phyloP scores from a whole-genome alignment of 2,329 filamentous ascomycete genomes.

The Coniochaeta sp. region DNA sequence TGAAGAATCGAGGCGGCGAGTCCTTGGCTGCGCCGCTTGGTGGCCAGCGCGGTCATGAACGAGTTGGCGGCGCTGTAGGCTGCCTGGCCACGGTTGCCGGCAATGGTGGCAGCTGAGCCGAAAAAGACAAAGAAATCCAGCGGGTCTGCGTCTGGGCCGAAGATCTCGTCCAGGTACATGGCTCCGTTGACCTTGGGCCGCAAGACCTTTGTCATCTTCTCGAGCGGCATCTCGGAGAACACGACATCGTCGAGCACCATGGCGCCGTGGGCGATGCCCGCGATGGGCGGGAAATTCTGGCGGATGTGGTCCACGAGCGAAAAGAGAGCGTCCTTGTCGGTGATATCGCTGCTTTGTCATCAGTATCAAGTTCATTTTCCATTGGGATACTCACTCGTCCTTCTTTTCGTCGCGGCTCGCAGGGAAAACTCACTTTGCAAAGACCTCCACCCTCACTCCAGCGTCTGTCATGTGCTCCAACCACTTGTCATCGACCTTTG shows the following conservation, averaged over 20 bases:
- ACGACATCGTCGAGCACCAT: slow-evolving; percentile 25
- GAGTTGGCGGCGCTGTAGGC: slow-evolving; percentile 33
- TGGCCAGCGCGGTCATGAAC: slow-evolving; percentile 25
- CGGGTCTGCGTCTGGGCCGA: slow-evolving; percentile 11
- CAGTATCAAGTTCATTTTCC: no score
- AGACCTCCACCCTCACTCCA: slow-evolving; percentile 8
- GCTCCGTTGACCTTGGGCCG: slow-evolving; percentile 25
- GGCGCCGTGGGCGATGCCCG: slow-evolving; percentile 28
- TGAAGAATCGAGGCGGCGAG: slow-evolving; percentile 23
- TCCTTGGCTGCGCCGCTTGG: slow-evolving; percentile 22
- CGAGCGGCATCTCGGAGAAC: slow-evolving; percentile 14
- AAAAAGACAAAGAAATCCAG: slow-evolving; percentile 29
- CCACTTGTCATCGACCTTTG: slow-evolving; percentile 16
- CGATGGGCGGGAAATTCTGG: slow-evolving; percentile 19
- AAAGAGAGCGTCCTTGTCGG: slow-evolving; percentile 7
- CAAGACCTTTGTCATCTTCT: slow-evolving; percentile 13
- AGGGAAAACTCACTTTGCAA: slow-evolving; percentile 5
- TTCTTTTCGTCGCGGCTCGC: no score
- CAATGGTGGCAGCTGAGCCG: slow-evolving; percentile 15
- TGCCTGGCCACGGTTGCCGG: slow-evolving; percentile 23
- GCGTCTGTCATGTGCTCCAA: slow-evolving; percentile 9
- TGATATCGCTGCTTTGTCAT: slow-evolving; percentile 9
- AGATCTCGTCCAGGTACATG: slow-evolving; percentile 20
- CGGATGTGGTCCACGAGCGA: slow-evolving; percentile 8
- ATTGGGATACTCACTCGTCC: no score